phyloP scores from a whole-genome alignment of 1,284 basidiomycete species.

The Entoloma clypeatum region DNA sequence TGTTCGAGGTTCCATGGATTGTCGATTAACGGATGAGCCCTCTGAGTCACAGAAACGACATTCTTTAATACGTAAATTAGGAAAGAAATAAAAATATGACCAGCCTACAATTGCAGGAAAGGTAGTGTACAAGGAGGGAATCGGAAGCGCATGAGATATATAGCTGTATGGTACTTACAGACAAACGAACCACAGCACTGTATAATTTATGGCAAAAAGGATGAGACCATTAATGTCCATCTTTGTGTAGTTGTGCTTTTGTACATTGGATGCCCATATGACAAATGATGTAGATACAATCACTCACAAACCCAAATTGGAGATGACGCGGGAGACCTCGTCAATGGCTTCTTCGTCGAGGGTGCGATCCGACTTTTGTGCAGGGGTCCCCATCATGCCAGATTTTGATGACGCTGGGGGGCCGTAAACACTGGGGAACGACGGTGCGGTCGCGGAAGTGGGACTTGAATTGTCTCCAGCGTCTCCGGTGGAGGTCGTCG shows the following conservation, averaged over 20 bases:
- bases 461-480: constrained; percentile 70
- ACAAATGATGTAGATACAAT: constrained; percentile 2
- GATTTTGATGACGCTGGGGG: constrained; percentile 48
- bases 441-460: constrained; percentile 67
- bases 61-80: constrained; percentile 31
- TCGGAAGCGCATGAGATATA: constrained; percentile 21
- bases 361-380: constrained; percentile 43
- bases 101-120: constrained; percentile 47
- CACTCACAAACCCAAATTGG: constrained; percentile 68
- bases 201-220: no score
- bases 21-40: constrained; percentile 37
- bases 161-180: constrained; percentile 21
- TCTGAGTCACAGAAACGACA: constrained; percentile 17
- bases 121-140: constrained; percentile 35
- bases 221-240: constrained; percentile 17
- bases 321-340: constrained; percentile 74
- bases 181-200: constrained; percentile 21
- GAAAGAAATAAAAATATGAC: constrained; percentile 51
- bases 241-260: constrained; percentile 21
- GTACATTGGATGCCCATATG: constrained; percentile 14
- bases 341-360: constrained; percentile 63
- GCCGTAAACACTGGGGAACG: constrained; percentile 79
- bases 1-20: constrained; percentile 86
- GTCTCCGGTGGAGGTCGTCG: constrained; percentile 70
- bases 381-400: constrained; percentile 44